These are phyloP conservation scores for Tricholoma flavovirens DNA, from an alignment of 768 basidiomycete species.

Conservation along the genomic window DNA sequence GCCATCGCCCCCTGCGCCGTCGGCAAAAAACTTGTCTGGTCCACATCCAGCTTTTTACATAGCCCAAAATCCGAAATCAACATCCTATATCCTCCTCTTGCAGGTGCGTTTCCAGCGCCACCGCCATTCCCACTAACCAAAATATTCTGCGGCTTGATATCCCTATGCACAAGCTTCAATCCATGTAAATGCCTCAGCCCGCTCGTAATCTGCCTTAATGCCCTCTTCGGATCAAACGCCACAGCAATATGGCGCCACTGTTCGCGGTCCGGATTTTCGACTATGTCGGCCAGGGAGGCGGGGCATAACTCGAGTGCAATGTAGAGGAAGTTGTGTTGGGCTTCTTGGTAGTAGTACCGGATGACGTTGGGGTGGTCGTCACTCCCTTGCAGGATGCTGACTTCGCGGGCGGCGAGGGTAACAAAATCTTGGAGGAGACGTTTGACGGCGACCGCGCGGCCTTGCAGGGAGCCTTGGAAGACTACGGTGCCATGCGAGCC, in stretches of 20 bases:
- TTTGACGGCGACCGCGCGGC: constrained; percentile 97
- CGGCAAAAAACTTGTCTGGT: constrained; percentile 94
- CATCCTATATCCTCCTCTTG: constrained; percentile 56
- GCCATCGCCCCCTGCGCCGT: constrained; percentile 85
- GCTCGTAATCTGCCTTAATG: constrained; percentile 78
- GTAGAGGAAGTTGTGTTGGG: constrained; percentile 89
- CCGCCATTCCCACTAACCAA: constrained; percentile 65
- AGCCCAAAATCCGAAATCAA: constrained; percentile 96
- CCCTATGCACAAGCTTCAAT: constrained; percentile 94
- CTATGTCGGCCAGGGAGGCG: constrained; percentile 79
- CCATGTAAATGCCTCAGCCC: constrained; percentile 89
- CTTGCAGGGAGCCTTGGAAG: constrained; percentile 91
- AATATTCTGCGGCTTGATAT: constrained; percentile 99
- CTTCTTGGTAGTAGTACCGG: constrained; percentile 96
- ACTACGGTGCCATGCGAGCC: constrained; percentile 98
- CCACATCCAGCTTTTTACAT: constrained; percentile 90
- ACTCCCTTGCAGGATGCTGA: constrained; percentile 89
- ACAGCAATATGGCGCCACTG: constrained; percentile 72
- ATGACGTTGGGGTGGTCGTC: constrained; percentile 99
- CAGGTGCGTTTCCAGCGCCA: constrained; percentile 11
- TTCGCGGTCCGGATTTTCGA: constrained; percentile 68
- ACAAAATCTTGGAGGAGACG: constrained; percentile 93
- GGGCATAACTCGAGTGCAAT: constrained; percentile 96
- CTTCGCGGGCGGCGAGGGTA: constrained; percentile 90
- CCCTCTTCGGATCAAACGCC: constrained; percentile 82